These are phyloP conservation scores for Crepidotus variabilis DNA, from an alignment of 768 basidiomycete species.

Conservation along the genomic window DNA sequence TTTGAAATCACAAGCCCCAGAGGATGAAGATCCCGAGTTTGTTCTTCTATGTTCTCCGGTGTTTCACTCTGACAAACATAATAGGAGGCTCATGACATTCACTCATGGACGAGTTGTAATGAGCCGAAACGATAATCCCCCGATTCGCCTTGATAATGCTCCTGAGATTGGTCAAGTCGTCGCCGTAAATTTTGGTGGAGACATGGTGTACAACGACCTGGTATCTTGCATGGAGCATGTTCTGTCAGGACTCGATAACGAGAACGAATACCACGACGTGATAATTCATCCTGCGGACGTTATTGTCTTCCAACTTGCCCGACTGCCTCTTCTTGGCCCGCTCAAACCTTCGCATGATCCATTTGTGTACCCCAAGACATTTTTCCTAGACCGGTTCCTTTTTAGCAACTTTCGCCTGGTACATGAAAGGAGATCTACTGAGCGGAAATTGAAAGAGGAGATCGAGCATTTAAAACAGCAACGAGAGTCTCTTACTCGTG, in stretches of 20 bases:
- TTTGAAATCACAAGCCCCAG: slow-evolving; percentile 30
- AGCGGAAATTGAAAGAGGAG: slow-evolving; percentile 41
- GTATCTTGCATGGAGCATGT: slow-evolving; percentile 49
- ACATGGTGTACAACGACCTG: slow-evolving; percentile 48
- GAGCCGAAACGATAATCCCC: slow-evolving; percentile 19
- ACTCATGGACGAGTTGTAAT: slow-evolving; percentile 45
- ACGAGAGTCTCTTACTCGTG: slow-evolving; percentile 44
- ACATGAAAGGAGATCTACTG: slow-evolving; percentile 30
- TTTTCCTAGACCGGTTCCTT: slow-evolving; percentile 75
- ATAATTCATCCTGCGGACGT: slow-evolving; percentile 64
- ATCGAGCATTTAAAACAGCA: slow-evolving; percentile 42
- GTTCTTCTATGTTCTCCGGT: background rate
- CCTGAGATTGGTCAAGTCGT: slow-evolving; percentile 44
- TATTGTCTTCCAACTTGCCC: slow-evolving; percentile 50
- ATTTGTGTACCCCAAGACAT: slow-evolving; percentile 58
- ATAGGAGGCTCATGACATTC: slow-evolving; percentile 50
- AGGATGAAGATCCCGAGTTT: slow-evolving; percentile 32
- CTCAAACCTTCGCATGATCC: slow-evolving; percentile 29
- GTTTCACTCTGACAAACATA: slow-evolving; percentile 9
- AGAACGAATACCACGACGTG: slow-evolving; percentile 42
- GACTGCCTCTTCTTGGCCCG: slow-evolving; percentile 11
- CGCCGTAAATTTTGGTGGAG: slow-evolving; percentile 42
- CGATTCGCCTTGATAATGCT: slow-evolving; percentile 10
- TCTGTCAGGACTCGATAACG: slow-evolving; percentile 29
- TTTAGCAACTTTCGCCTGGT: slow-evolving; percentile 48